Percentiles rank a stretch among this genome's conserved stretches.
Evolutionary conservation across 495 filamentous ascomycete species (phyloP).

Genomic region (Penicillium dipodomyicola): DNA sequence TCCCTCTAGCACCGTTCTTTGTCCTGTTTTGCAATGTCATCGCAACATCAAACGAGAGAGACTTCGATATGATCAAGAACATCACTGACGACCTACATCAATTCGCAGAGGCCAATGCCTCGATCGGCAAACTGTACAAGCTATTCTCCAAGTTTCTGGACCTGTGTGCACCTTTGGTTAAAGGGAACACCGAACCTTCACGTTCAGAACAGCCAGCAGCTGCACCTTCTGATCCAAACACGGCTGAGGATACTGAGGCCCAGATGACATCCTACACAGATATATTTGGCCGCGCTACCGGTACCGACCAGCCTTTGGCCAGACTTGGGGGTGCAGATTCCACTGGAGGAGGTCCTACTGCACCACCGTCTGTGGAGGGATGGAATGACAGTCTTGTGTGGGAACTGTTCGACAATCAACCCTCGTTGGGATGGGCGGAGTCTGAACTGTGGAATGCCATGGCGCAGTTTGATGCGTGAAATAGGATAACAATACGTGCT

Average conservation of each 20-base stretch:
- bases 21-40: conserved; percentile 38
- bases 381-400: conserved; percentile 36
- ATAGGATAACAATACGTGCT: background rate
- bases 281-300: conserved; percentile 9
- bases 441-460: conserved; percentile 28
- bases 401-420: conserved; percentile 34
- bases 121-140: conserved; percentile 29
- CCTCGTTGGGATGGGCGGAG: conserved; percentile 32
- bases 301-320: background rate
- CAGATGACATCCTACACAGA: conserved; percentile 7
- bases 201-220: background rate
- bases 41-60: conserved; percentile 29
- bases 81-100: conserved; percentile 29
- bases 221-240: background rate
- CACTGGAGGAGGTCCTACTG: conserved; percentile 3
- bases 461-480: conserved; percentile 15
- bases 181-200: background rate
- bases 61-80: conserved; percentile 31
- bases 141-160: conserved; percentile 34
- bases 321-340: conserved; percentile 3
- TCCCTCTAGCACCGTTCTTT: conserved; percentile 34
- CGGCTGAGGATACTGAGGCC: background rate
- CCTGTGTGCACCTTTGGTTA: conserved; percentile 26
- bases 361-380: conserved; percentile 17
- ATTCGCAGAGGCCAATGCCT: conserved; percentile 26